phyloP scores from a whole-genome alignment of 2,329 filamentous ascomycete genomes.

The Aspergillus brunneoviolaceus region DNA sequence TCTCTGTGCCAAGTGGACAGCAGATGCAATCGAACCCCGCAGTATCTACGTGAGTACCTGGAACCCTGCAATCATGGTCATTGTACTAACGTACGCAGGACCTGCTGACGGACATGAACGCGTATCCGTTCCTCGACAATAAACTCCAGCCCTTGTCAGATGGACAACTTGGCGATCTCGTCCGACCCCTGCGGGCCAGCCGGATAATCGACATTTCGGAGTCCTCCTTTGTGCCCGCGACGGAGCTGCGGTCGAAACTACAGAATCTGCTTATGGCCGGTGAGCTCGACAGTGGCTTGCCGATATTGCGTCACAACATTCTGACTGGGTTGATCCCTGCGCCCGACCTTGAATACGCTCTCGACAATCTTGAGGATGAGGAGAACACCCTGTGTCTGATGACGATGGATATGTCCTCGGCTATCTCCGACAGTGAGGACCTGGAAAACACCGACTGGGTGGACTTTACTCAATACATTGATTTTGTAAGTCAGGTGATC shows the following conservation, averaged over 20 bases:
- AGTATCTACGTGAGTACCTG: constrained; percentile 74
- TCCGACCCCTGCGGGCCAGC: constrained; percentile 70
- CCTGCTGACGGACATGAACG: constrained; percentile 92
- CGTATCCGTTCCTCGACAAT: constrained; percentile 95
- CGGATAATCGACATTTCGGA: constrained; percentile 84
- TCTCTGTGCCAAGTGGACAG: constrained; percentile 96
- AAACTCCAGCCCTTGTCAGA: constrained; percentile 92
- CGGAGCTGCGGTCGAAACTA: constrained; percentile 74
- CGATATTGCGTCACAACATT: constrained; percentile 74
- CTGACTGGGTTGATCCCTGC: constrained; percentile 90
- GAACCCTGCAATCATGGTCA: not conserved
- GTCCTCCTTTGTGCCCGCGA: constrained; percentile 76
- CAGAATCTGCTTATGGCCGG: constrained; percentile 79
- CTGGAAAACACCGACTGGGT: constrained; percentile 61
- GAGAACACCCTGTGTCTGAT: constrained; percentile 73
- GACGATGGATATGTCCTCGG: constrained; percentile 61
- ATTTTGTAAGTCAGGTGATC: constrained; percentile 62
- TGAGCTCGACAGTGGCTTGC: constrained; percentile 87
- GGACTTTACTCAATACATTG: constrained; percentile 88
- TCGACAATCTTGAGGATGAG: constrained; percentile 81
- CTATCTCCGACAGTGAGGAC: constrained; percentile 61
- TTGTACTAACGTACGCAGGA: constrained; percentile 55
- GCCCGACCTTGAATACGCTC: constrained; percentile 87
- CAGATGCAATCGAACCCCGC: constrained; percentile 87
- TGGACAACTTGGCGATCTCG: constrained; percentile 81